These are phyloP conservation scores for Eimeria maxima DNA, from an alignment of 169 alveolate genomes.

Conservation along the genomic window DNA sequence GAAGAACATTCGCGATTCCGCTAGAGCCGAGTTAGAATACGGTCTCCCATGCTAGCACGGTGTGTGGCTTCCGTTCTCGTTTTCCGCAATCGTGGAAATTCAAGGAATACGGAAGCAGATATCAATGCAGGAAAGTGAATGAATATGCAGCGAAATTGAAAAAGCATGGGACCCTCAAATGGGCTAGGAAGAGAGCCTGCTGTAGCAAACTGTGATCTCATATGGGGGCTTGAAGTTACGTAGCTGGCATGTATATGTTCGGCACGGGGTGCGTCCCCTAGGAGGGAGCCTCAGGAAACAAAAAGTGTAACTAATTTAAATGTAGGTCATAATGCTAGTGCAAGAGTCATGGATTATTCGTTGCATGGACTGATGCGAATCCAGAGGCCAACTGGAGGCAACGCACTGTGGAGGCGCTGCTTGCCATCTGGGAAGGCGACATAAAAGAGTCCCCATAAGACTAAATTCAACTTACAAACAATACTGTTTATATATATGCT, in stretches of 20 bases:
- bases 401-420: slow-evolving; percentile 21
- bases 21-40: not conserved
- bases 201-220: not conserved
- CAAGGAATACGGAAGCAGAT: not conserved
- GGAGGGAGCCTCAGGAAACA: not conserved
- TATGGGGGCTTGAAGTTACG: not conserved
- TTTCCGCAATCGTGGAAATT: not conserved
- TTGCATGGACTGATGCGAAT: not conserved
- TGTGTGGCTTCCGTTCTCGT: not conserved
- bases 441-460: not conserved
- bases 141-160: too few species aligned
- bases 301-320: not conserved
- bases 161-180: too few species aligned
- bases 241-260: not conserved
- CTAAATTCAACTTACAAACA: not conserved
- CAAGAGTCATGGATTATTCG: not conserved
- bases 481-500: not conserved
- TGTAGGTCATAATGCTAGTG: not conserved
- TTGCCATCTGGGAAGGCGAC: not conserved
- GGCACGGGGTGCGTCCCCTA: not conserved
- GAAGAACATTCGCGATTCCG: not conserved
- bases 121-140: not conserved
- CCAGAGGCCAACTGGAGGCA: not conserved
- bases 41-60: not conserved
- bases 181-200: not conserved